Percentiles rank a stretch among this genome's conserved stretches.
These are phyloP conservation scores for Claviceps monticola DNA, from an alignment of 2,329 filamentous ascomycete species.

Conservation along the genomic window DNA sequence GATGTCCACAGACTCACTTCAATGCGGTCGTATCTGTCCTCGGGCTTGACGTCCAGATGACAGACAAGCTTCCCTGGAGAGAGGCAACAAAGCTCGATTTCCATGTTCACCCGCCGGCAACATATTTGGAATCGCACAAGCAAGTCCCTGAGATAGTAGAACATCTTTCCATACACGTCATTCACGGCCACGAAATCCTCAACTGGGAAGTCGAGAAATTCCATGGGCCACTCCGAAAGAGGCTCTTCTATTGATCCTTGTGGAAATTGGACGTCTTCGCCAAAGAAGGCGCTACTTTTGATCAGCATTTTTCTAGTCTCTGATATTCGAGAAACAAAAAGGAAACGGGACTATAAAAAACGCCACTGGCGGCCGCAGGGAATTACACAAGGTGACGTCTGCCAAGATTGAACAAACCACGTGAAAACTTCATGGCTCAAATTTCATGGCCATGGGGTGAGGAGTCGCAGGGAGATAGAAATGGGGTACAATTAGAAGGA, in stretches of 20 bases:
- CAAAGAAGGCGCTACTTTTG: conserved; percentile 2
- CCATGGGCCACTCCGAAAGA: conserved; percentile 16
- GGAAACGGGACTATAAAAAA: too few species aligned
- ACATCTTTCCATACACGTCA: conserved; percentile 17
- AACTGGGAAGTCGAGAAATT: conserved; percentile 9
- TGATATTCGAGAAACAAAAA: too few species aligned
- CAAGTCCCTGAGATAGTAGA: conserved; percentile 13
- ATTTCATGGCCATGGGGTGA: too few species aligned
- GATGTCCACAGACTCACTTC: conserved; percentile 4
- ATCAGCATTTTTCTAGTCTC: background rate
- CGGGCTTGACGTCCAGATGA: background rate
- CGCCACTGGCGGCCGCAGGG: too few species aligned
- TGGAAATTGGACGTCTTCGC: background rate
- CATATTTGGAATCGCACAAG: conserved; percentile 11
- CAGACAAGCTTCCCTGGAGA: background rate
- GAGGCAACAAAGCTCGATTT: background rate
- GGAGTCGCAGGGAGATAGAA: too few species aligned
- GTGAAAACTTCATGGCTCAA: too few species aligned
- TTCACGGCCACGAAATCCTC: conserved; percentile 7
- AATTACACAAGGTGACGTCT: too few species aligned
- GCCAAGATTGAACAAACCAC: too few species aligned
- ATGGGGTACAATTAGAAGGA: too few species aligned
- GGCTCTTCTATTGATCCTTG: conserved; percentile 10
- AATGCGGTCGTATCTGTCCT: conserved; percentile 8
- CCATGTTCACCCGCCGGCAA: background rate